Evolutionary conservation across 148 eudicot species (phyloP).

Genomic region (Oxyria digyna): DNA sequence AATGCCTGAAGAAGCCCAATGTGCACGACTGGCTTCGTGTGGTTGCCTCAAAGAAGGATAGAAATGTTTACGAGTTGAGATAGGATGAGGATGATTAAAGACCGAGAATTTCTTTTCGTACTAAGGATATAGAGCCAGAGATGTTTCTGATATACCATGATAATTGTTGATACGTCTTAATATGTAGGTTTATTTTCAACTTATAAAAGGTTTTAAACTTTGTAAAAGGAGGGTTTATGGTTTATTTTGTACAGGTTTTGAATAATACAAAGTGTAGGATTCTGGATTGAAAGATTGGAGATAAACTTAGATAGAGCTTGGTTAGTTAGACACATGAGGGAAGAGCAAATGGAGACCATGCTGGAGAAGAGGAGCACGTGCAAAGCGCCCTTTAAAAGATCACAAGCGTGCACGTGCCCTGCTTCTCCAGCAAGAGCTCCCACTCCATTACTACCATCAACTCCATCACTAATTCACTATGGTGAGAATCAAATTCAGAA

Average conservation of each 20-base stretch:
- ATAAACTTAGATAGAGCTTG: too few relatives aligned
- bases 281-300: too few relatives aligned
- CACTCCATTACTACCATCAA: neutral
- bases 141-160: too few relatives aligned
- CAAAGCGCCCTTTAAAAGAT: neutral
- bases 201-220: too few relatives aligned
- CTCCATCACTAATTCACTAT: neutral
- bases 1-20: slow-evolving; percentile 61
- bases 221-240: too few relatives aligned
- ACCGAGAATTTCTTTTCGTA: neutral
- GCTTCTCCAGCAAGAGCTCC: neutral
- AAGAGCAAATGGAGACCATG: neutral
- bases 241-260: too few relatives aligned
- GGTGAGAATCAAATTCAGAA: too few relatives aligned
- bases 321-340: neutral
- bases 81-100: too few relatives aligned
- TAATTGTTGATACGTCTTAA: too few relatives aligned
- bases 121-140: neutral
- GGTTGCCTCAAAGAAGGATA: slow-evolving; percentile 6
- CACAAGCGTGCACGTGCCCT: neutral
- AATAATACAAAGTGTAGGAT: too few relatives aligned
- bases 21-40: slow-evolving; percentile 74
- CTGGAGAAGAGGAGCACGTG: neutral
- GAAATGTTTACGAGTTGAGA: slow-evolving; percentile 53
- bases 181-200: too few relatives aligned